Percentiles rank a stretch among this genome's conserved stretches.
phyloP scores from a whole-genome alignment of 2,329 filamentous ascomycete species.

The Cytospora chrysosperma region DNA sequence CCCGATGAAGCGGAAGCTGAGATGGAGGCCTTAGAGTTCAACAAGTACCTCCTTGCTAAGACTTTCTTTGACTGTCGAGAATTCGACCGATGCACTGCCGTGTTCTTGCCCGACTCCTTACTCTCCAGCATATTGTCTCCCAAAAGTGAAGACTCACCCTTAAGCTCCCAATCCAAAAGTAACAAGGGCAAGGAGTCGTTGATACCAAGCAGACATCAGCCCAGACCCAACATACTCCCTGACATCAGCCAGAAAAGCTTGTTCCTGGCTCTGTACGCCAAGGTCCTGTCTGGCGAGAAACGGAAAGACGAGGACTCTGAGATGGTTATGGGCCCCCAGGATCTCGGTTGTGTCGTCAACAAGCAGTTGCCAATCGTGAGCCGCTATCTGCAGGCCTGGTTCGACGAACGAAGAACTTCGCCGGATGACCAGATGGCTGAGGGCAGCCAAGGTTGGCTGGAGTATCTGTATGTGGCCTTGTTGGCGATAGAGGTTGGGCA shows the following conservation, averaged over 20 bases:
- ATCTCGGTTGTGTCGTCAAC: slow-evolving; percentile 80
- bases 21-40: slow-evolving; percentile 75
- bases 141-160: slow-evolving; percentile 39
- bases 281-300: slow-evolving; percentile 92
- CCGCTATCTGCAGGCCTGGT: slow-evolving; percentile 77
- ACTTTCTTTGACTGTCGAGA: slow-evolving; percentile 94
- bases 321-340: slow-evolving; percentile 92
- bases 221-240: slow-evolving; percentile 41
- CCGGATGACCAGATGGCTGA: slow-evolving; percentile 57
- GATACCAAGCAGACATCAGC: slow-evolving; percentile 25
- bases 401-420: slow-evolving; percentile 58
- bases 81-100: slow-evolving; percentile 87
- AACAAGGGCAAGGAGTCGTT: slow-evolving; percentile 63
- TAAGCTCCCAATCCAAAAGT: slow-evolving; percentile 56
- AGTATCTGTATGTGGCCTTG: slow-evolving; percentile 59
- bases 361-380: slow-evolving; percentile 78
- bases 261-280: slow-evolving; percentile 89
- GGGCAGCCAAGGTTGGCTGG: slow-evolving; percentile 84
- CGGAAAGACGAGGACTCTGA: slow-evolving; percentile 94
- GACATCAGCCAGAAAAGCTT: slow-evolving; percentile 83
- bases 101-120: slow-evolving; percentile 80
- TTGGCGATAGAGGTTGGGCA: not conserved
- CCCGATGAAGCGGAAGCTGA: slow-evolving; percentile 69
- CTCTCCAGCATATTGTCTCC: slow-evolving; percentile 64
- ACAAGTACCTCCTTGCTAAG: slow-evolving; percentile 86